Conservation (phyloP, 306 rosid species). For the Quercus parvula region DNA sequence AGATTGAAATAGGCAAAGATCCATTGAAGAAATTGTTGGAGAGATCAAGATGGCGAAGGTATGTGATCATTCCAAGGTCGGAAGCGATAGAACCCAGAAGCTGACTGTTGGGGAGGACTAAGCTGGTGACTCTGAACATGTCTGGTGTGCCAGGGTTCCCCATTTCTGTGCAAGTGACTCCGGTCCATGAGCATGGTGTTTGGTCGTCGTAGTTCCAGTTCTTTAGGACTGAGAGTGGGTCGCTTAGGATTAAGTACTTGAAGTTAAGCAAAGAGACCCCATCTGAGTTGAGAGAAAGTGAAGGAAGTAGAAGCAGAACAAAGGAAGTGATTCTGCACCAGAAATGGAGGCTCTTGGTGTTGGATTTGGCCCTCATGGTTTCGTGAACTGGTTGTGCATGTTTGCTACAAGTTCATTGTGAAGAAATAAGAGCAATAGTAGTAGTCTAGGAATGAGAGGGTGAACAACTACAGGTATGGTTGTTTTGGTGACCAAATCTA, state of each 20-base stretch:
- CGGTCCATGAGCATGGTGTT: conserved; percentile 87
- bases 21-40: conserved; percentile 85
- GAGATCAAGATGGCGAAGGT: conserved; percentile 77
- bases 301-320: conserved; percentile 26
- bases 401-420: conserved; percentile 40
- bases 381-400: conserved; percentile 29
- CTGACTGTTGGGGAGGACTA: conserved; percentile 56
- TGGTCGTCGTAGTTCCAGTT: conserved; percentile 66
- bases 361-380: conserved; percentile 41
- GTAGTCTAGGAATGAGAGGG: conserved; percentile 42
- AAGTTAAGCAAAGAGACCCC: conserved; percentile 66
- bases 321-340: conserved; percentile 34
- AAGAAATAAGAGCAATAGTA: conserved; percentile 30
- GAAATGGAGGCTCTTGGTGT: conserved; percentile 28
- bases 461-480: conserved; percentile 43
- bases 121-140: conserved; percentile 60
- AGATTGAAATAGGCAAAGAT: conserved; percentile 56
- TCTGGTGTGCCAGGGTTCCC: conserved; percentile 38
- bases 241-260: conserved; percentile 72
- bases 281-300: conserved; percentile 64
- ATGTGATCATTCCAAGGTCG: conserved; percentile 54
- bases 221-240: conserved; percentile 61
- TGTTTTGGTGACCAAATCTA: conserved; percentile 68
- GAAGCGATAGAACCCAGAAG: conserved; percentile 77
- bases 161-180: conserved; percentile 65